Evolutionary conservation across 2,329 filamentous ascomycete genomes (phyloP).

Genomic region (Albophoma yamanashiensis): DNA sequence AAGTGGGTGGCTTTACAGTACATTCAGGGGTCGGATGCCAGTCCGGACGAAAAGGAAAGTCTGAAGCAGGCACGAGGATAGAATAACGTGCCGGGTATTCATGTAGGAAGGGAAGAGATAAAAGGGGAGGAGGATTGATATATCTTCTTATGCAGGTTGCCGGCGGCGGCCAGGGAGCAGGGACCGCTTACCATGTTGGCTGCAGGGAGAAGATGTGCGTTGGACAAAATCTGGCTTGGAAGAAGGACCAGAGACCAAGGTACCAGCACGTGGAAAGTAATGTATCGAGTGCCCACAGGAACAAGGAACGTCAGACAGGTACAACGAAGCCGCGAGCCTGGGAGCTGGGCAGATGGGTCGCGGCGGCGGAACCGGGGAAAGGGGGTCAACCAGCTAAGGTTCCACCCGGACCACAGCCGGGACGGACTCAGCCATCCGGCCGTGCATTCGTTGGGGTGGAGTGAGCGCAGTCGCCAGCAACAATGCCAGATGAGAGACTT

Average conservation of each 20-base stretch:
- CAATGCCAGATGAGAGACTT: not conserved
- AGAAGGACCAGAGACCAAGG: conserved; percentile 21
- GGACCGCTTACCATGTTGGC: conserved; percentile 39
- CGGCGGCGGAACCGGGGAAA: conserved; percentile 9
- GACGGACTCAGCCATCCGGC: conserved; percentile 9
- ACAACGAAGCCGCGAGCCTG: conserved; percentile 7
- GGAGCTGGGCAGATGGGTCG: conserved; percentile 8
- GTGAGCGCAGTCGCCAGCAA: not conserved
- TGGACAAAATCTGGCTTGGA: conserved; percentile 21
- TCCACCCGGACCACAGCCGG: conserved; percentile 22
- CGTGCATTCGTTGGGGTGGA: conserved; percentile 6
- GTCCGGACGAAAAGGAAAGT: conserved; percentile 12
- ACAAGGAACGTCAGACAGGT: conserved; percentile 18
- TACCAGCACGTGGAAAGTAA: conserved; percentile 25
- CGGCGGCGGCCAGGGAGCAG: conserved; percentile 27
- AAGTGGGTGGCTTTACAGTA: not conserved
- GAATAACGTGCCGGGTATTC: not conserved
- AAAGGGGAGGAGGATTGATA: conserved; percentile 25
- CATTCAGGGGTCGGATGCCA: conserved; percentile 1
- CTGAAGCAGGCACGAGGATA: conserved; percentile 14
- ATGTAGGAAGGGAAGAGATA: conserved; percentile 13
- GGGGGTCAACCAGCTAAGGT: conserved; percentile 22
- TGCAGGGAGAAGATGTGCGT: conserved; percentile 27
- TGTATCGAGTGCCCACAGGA: conserved; percentile 22
- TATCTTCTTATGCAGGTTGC: conserved; percentile 32